Evolutionary conservation across 176 grass and related monocot species (phyloP), one percentile per base, ranked within the genome.

Genomic region (Paspalum vaginatum): DNA sequence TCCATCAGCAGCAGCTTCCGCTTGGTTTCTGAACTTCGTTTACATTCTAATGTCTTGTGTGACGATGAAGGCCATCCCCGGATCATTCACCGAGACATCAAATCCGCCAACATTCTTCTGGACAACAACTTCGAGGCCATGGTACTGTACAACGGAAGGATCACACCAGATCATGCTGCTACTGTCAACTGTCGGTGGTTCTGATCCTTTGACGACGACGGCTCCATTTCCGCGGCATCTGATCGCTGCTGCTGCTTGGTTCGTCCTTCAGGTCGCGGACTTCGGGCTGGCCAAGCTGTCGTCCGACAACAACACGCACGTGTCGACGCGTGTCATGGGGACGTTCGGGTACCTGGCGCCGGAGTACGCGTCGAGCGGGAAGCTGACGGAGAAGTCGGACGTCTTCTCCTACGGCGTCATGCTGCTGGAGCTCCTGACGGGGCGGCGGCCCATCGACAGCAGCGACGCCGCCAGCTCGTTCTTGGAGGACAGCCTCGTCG

Each of bases 71-170:
- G 91, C 63, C 88, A 93, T 70, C 91, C 91, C n/a, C 87, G 85
- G 59, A 94, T 94, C 24, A 94, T 94, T 78, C 92, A 94, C 40
- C 92, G 92, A 1, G 92, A 94, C 53, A 94, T 94, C 88, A 94
- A 94, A 49, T 86, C 92, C 0, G 74, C 92, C 8, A 94, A 94
- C 65, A 91, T 94, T 48, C 92, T 94, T 18, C 75, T 94, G 22
- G 92, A 94, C 61, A 43, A 72, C 37, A 91, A 91, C n/a, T 91
- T 88, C 62, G 88, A 94, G 77, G 91, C 88, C 26, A 91, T 93
- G 91, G 91, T 93, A n/a, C n/a, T n/a, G n/a, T n/a, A 79, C 2
- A 32, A 32, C 32, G 32, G 32, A 32, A 32, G 32, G 32, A 32
- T 32, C 32, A 32, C 32, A 2, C 3, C 32, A 32, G 32, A 32